Percentiles rank a stretch among this genome's conserved stretches.
Conservation (phyloP, 768 basidiomycete species). For the Mycena indigotica region DNA sequence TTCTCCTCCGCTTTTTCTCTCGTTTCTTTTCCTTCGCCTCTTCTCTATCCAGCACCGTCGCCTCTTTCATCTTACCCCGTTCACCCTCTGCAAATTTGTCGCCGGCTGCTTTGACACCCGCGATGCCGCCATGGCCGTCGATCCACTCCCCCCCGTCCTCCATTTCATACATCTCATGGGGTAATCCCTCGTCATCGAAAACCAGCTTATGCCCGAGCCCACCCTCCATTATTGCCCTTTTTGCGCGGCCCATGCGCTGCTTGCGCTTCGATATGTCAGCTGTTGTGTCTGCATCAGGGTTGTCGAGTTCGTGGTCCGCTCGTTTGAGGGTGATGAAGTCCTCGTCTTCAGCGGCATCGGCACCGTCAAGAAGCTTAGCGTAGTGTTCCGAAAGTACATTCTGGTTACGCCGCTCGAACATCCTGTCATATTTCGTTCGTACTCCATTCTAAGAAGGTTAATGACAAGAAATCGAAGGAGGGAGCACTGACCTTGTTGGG, state of each 20-base stretch:
- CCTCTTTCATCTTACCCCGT: conserved; percentile 66
- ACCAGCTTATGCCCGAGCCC: conserved; percentile 72
- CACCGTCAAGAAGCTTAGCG: conserved; percentile 74
- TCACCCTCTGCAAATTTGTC: conserved; percentile 73
- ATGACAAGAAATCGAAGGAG: background rate
- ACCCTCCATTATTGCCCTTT: conserved; percentile 70
- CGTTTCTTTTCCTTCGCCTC: conserved; percentile 85
- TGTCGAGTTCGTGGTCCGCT: conserved; percentile 74
- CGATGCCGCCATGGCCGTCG: conserved; percentile 60
- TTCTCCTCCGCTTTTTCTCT: conserved; percentile 92
- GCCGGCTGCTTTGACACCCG: conserved; percentile 67
- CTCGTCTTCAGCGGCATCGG: conserved; percentile 43
- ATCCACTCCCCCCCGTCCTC: conserved; percentile 74
- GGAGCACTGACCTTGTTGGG: conserved; percentile 42
- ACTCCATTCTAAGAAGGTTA: conserved; percentile 39
- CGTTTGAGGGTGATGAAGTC: conserved; percentile 95
- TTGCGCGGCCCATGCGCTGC: conserved; percentile 69
- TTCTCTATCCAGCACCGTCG: conserved; percentile 76
- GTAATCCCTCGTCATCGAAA: conserved; percentile 86
- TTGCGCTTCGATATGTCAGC: conserved; percentile 85
- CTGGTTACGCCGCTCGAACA: conserved; percentile 97
- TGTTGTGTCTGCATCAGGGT: conserved; percentile 26
- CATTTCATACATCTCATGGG: conserved; percentile 84
- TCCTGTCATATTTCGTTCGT: conserved; percentile 94
- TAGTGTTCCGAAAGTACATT: conserved; percentile 90